Evolutionary conservation across 2,329 filamentous ascomycete genomes (phyloP), one percentile per base, ranked within the genome.

Genomic region (Epichloe aotearoae): DNA sequence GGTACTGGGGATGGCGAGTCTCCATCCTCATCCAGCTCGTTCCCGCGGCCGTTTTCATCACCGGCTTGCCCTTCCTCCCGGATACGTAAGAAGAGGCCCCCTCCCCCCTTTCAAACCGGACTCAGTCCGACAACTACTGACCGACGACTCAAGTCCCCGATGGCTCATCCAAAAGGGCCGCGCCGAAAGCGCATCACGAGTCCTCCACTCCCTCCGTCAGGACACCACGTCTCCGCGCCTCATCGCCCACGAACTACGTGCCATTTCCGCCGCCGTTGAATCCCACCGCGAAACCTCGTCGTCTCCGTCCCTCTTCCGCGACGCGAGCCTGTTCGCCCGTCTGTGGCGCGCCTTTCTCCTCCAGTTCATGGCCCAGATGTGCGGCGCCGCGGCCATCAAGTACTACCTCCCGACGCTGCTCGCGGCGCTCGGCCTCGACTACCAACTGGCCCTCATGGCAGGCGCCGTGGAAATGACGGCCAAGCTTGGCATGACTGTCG

Each of bases 291-390:
- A 8, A 3, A 3, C 17, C 15, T 57, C 52, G 6, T 7, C 23
- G 23, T 26, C 23, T 45, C 44, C 56, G 33, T 50, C 57, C 4
- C 66, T 80, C 1, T 76, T 80, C 59, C 69, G 66, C 4, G 65
- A 77, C 33, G 61, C 64, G 14, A 62, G 68, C 12, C 63, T 80
- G 1, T 74, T 74, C 57, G 67, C 71, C 14, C 69, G 77, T 0
- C 65, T 81, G 14, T 80, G 77, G 78, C 70, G 77, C 17, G 75
- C 76, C 1, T 69, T 74, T 0, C 62, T 79, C 1, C 66, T 80
- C 5, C 76, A 80, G 59, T 80, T 80, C 61, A 75, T 80, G 73
- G 73, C 75, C 0, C 75, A 79, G 56, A 76, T 80, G 73, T 79
- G 75, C 55, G 77, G 77, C 19, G 75, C 76, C 14, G 75, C 76